These are phyloP conservation scores for Chrysosporium keratinophilum DNA, from an alignment of 2,329 filamentous ascomycete species.

Conservation along the genomic window DNA sequence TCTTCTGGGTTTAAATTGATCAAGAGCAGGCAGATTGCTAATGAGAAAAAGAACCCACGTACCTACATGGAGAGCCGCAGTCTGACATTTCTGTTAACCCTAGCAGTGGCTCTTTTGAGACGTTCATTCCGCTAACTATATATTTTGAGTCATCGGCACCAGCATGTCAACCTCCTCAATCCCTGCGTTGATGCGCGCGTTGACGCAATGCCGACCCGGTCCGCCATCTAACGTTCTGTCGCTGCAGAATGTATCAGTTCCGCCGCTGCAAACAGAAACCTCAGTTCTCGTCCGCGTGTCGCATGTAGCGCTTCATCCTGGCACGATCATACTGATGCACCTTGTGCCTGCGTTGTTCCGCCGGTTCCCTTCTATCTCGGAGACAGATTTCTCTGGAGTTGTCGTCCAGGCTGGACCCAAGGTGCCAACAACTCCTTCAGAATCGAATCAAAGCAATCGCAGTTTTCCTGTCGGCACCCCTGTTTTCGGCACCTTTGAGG, in stretches of 20 bases:
- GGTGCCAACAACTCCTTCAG: background rate
- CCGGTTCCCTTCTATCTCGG: slow-evolving; percentile 11
- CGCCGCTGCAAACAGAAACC: slow-evolving; percentile 10
- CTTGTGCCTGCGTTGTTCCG: slow-evolving; percentile 13
- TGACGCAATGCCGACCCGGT: slow-evolving; percentile 5
- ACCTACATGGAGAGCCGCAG: too few species aligned
- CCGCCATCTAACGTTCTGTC: slow-evolving; percentile 8
- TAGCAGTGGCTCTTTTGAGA: too few species aligned
- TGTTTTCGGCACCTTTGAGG: slow-evolving; percentile 15
- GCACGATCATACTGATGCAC: slow-evolving; percentile 12
- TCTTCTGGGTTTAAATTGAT: background rate
- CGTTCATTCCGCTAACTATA: background rate
- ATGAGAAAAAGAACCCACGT: too few species aligned
- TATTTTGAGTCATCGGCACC: background rate
- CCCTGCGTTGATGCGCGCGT: slow-evolving; percentile 7
- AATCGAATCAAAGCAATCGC: background rate
- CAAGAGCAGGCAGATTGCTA: too few species aligned
- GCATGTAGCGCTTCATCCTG: slow-evolving; percentile 14
- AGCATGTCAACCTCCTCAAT: background rate
- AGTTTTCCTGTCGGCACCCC: slow-evolving; percentile 9
- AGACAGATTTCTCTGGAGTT: slow-evolving; percentile 15
- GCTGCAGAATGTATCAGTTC: slow-evolving; percentile 6
- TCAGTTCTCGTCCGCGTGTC: slow-evolving; percentile 15
- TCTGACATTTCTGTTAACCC: too few species aligned
- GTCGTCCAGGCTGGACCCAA: slow-evolving; percentile 9